Evolutionary conservation across 1,284 basidiomycete genomes (phyloP).

Genomic region (Ceratobasidium sp.): DNA sequence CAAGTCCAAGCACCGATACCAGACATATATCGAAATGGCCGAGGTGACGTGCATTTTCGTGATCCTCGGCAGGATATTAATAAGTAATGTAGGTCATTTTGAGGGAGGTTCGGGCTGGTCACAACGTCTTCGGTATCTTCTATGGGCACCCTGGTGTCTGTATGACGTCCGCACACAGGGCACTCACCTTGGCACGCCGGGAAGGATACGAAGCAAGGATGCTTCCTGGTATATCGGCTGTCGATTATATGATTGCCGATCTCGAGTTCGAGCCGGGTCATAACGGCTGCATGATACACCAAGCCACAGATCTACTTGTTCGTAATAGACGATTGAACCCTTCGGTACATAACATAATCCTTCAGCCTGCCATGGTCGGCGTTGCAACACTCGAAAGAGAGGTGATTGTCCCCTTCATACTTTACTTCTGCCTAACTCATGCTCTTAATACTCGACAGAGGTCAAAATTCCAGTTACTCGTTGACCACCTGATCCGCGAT

Average conservation of each 20-base stretch:
- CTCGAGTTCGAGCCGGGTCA: background rate
- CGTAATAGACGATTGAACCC: background rate
- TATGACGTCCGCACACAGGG: background rate
- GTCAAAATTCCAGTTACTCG: background rate
- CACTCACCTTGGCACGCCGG: background rate
- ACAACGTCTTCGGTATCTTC: background rate
- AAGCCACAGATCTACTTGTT: background rate
- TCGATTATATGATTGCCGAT: background rate
- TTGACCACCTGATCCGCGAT: background rate
- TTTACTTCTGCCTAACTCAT: background rate
- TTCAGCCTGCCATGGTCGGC: background rate
- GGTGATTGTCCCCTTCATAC: background rate
- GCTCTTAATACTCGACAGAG: background rate
- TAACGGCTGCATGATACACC: background rate
- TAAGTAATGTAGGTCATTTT: background rate
- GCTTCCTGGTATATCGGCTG: background rate
- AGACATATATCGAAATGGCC: constrained; percentile 3
- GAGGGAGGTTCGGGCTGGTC: background rate
- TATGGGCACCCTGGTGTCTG: constrained; percentile 1
- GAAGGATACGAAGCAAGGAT: constrained; percentile 4
- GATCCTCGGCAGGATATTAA: background rate
- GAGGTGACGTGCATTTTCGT: background rate
- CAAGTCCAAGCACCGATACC: background rate
- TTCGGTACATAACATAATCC: background rate
- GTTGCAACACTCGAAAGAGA: too few species aligned